Percentiles rank a stretch among this genome's conserved stretches.
Evolutionary conservation across 176 grass and related monocot species (phyloP).

Genomic region (Carex parvula): DNA sequence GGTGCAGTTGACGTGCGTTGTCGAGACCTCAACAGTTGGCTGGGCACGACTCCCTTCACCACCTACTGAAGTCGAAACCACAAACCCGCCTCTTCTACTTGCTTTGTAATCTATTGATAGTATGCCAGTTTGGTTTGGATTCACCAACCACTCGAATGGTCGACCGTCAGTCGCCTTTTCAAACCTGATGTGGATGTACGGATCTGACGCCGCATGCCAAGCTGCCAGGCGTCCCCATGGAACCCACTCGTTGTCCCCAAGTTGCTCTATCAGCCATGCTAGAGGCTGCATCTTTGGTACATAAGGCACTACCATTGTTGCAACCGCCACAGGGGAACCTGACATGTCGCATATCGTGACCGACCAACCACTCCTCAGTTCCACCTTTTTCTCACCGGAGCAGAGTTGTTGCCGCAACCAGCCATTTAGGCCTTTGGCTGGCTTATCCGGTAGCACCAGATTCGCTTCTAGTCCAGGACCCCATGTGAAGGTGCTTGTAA

Average conservation of each 20-base stretch:
- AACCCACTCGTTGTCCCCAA: neutral
- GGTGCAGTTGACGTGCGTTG: conserved; percentile 52
- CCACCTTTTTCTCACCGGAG: neutral
- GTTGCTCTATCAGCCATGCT: conserved; percentile 16
- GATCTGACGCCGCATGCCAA: neutral
- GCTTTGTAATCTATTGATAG: conserved; percentile 12
- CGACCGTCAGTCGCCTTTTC: neutral
- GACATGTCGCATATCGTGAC: neutral
- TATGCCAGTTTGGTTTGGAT: neutral
- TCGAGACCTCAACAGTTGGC: conserved; percentile 55
- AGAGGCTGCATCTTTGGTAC: neutral
- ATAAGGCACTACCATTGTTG: conserved; percentile 10
- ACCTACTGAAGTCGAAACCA: neutral
- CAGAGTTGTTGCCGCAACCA: neutral
- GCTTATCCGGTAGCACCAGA: neutral
- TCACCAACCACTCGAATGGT: conserved; percentile 6
- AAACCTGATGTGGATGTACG: neutral
- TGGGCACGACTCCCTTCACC: conserved; percentile 14
- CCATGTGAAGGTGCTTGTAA: conserved; percentile 20
- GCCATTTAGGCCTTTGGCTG: neutral
- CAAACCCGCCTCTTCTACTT: neutral
- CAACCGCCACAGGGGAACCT: neutral
- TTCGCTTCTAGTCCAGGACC: conserved; percentile 2
- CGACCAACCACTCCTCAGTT: conserved; percentile 18
- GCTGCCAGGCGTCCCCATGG: neutral